These are phyloP conservation scores for Metschnikowia santaceciliae DNA, from an alignment of 805 yeast genomes.

Conservation along the genomic window DNA sequence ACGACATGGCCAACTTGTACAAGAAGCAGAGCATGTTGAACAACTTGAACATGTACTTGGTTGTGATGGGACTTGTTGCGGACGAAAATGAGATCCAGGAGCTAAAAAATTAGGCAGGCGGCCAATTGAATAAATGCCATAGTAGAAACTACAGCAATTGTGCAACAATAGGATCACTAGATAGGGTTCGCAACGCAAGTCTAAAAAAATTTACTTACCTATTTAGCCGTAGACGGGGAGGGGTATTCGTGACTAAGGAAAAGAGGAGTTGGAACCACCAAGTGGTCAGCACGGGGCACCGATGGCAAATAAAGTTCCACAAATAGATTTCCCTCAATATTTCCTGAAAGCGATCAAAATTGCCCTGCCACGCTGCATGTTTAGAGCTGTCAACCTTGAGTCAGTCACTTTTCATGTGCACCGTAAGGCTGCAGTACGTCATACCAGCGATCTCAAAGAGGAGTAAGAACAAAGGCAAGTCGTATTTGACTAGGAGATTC, in stretches of 20 bases:
- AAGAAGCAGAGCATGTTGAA: constrained; percentile 58
- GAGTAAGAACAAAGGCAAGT: background rate
- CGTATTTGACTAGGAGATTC: background rate
- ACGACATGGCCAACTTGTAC: constrained; percentile 42
- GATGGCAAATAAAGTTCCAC: too few species aligned
- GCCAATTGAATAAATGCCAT: background rate
- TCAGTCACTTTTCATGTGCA: background rate
- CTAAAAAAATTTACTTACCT: background rate
- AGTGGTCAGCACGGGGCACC: too few species aligned
- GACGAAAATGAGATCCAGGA: constrained; percentile 86
- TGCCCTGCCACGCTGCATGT: background rate
- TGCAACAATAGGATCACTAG: background rate
- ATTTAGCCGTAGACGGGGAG: background rate
- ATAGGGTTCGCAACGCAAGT: background rate
- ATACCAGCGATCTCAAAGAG: background rate
- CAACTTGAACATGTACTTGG: constrained; percentile 86
- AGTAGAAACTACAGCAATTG: background rate
- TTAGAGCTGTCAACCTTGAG: background rate
- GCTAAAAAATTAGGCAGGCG: constrained; percentile 31
- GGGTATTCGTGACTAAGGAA: too few species aligned
- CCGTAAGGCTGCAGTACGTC: background rate
- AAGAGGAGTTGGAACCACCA: too few species aligned
- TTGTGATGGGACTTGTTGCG: constrained; percentile 94
- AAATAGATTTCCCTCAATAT: too few species aligned
- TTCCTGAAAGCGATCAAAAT: too few species aligned